Base-by-base conservation (phyloP, 768 basidiomycete species). In the Tephrocybe sp. region DNA sequence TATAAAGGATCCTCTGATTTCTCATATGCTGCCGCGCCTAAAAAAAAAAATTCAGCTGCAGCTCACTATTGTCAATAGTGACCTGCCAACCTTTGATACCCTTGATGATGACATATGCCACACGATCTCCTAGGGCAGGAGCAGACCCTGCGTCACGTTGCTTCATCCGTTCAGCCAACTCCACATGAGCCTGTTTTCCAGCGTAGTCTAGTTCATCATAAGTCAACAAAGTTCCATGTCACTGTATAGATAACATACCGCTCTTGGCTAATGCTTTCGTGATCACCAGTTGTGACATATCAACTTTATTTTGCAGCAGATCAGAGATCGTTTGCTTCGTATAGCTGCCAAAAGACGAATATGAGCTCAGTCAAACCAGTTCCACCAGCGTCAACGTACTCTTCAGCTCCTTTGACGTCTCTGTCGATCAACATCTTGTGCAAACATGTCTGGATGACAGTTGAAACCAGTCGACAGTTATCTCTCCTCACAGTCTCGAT, bases 401-500 rank as follows among this genome's bases (percentile, higher is more conserved):
- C 86, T 69, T 97, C 91, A 6, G 97, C 97, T 4, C 84, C 94
- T 56, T 87, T 84, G 39, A 97, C 94, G 61, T 99, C 92, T 40
- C 91, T 78, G 62, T 97, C 89, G 55, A 98, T 95, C 55, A 99
- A 73, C 88, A 99, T 90, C 69, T 97, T 99, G 66, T 97, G 92
- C 38, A 98, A 71, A 62, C 97, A 98, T 0, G 97, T 99, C 66
- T 97, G 91, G 53, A 99, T 98, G 55, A 98, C 93, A 1, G 95
- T 97, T 7, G 92, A 93, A 7, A 98, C 97, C 11, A 98, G 79
- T n/a, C 95, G 86, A 67, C 97, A 99, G 63, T 99, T 99, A 61
- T 99, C 97, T 66, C 97, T 81, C 57, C 97, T 86, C 40, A 99
- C 97, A 36, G 97, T 98, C 94, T 99, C 97, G 50, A 99, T 98